Conservation (phyloP, 2,329 filamentous ascomycete species). For the Aspergillus alliaceus region DNA sequence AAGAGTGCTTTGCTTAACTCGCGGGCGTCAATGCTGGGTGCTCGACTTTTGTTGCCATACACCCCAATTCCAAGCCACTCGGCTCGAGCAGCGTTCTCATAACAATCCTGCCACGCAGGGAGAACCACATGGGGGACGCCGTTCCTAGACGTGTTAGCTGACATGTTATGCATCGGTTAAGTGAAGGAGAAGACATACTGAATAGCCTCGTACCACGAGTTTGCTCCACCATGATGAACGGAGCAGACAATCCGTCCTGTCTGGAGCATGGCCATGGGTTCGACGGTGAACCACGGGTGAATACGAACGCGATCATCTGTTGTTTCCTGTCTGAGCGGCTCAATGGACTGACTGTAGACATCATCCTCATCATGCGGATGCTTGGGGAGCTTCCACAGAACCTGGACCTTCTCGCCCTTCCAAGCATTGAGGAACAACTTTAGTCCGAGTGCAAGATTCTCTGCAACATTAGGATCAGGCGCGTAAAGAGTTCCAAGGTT, state of each 20-base stretch:
- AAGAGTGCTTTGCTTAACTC: constrained; percentile 29
- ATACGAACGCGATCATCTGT: constrained; percentile 38
- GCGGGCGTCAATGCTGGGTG: constrained; percentile 31
- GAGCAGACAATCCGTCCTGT: constrained; percentile 41
- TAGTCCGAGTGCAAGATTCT: constrained; percentile 42
- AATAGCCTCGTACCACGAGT: constrained; percentile 48
- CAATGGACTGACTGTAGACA: constrained; percentile 22
- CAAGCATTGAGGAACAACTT: constrained; percentile 34
- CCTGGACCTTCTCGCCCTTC: constrained; percentile 26
- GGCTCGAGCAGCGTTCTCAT: constrained; percentile 43
- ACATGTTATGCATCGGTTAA: too few species aligned
- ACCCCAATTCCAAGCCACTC: constrained; percentile 45
- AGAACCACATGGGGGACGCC: constrained; percentile 48
- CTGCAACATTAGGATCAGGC: constrained; percentile 33
- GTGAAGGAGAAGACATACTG: constrained; percentile 28
- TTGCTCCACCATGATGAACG: constrained; percentile 49
- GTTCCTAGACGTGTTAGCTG: constrained; percentile 23
- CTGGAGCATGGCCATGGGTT: constrained; percentile 37
- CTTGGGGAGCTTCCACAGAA: constrained; percentile 43
- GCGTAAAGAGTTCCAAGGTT: constrained; percentile 48
- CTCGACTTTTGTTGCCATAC: constrained; percentile 34
- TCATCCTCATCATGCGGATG: constrained; percentile 21
- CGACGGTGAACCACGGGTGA: constrained; percentile 43
- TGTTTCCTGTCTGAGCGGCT: constrained; percentile 23
- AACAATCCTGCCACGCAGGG: constrained; percentile 47